Percentiles rank a stretch among this genome's conserved stretches.
Evolutionary conservation across 2,329 filamentous ascomycete species (phyloP).

Genomic region (Sporothrix humicola): DNA sequence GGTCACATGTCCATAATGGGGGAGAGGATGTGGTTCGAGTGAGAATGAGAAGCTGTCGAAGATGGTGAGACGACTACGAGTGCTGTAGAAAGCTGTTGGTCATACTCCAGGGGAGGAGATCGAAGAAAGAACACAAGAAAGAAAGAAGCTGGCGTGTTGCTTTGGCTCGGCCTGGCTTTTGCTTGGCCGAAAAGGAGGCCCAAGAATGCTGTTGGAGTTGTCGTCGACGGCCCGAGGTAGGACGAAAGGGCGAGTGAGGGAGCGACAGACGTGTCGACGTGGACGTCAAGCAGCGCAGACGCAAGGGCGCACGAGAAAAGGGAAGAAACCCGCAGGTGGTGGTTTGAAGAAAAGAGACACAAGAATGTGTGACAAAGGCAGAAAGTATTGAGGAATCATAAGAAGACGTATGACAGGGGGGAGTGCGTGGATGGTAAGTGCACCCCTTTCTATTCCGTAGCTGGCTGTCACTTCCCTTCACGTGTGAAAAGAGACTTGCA

Average conservation of each 20-base stretch:
- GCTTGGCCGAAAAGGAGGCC: constrained; percentile 10
- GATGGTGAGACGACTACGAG: neutral
- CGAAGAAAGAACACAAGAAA: neutral
- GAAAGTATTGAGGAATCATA: constrained; percentile 1
- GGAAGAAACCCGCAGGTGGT: neutral
- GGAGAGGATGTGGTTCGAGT: neutral
- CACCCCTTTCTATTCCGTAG: neutral
- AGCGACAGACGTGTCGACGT: neutral
- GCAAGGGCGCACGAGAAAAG: neutral
- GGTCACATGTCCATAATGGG: constrained; percentile 6
- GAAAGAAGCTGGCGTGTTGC: neutral
- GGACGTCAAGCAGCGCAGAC: neutral
- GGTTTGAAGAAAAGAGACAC: neutral
- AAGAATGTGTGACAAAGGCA: neutral
- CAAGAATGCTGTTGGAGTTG: neutral
- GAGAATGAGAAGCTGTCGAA: neutral
- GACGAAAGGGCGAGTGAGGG: neutral
- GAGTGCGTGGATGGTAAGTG: neutral
- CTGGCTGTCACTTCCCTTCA: constrained; percentile 7
- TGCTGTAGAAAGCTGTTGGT: neutral
- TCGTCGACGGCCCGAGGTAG: neutral
- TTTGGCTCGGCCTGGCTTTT: neutral
- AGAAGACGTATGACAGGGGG: neutral
- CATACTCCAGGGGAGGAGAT: neutral
- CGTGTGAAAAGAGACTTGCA: constrained; percentile 8